Conservation (phyloP, 352 stramenopile genomes). For the Thraustochytrium sp. region DNA sequence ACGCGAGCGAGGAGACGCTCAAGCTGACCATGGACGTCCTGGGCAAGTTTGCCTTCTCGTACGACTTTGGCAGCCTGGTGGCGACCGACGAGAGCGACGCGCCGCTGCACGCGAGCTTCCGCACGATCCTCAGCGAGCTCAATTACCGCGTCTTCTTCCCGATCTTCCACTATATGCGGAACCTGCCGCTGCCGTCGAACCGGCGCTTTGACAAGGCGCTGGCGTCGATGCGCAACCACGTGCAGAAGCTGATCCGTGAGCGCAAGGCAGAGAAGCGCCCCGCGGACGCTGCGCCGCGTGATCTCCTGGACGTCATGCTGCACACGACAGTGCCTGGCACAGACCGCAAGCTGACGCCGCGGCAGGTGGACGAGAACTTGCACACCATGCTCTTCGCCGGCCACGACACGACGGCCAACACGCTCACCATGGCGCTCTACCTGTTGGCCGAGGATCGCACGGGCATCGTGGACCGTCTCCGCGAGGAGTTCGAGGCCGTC, state of each 20-base stretch:
- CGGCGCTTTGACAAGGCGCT: background rate
- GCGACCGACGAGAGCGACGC: background rate
- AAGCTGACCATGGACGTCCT: slow-evolving; percentile 13
- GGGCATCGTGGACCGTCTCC: too few species aligned
- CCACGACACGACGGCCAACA: background rate
- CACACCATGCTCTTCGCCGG: background rate
- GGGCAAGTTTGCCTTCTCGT: background rate
- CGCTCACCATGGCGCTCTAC: too few species aligned
- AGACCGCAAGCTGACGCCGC: background rate
- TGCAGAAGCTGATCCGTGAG: background rate
- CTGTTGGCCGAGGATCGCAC: too few species aligned
- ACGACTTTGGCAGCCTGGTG: slow-evolving; percentile 7
- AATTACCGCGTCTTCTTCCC: background rate
- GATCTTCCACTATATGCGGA: background rate
- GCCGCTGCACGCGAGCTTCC: background rate
- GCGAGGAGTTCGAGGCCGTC: background rate
- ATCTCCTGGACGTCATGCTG: background rate
- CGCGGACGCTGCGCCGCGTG: background rate
- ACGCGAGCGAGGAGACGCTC: background rate
- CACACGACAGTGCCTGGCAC: background rate
- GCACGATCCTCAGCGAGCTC: background rate
- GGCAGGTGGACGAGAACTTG: background rate
- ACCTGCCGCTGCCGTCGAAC: background rate
- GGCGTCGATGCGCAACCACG: background rate
- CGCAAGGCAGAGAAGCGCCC: background rate